A percentile compares a stretch with the other conserved stretches of the same genome.
phyloP scores from a whole-genome alignment of 78 protist genomes.

The Guillardia theta region DNA sequence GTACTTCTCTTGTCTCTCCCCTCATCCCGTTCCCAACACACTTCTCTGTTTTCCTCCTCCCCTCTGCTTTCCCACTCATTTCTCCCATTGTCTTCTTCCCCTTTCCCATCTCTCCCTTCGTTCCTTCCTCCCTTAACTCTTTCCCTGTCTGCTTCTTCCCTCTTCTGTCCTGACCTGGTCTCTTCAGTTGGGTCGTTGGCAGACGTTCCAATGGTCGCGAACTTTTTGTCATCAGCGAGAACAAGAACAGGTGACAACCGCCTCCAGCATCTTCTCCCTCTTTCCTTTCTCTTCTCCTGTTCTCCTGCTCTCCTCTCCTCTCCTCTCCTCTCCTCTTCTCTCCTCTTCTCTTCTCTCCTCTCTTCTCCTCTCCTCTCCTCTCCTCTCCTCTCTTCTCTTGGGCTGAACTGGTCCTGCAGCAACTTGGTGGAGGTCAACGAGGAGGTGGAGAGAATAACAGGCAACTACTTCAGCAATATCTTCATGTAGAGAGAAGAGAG shows the following conservation, averaged over 20 bases:
- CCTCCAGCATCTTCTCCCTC: background rate
- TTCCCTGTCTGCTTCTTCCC: background rate
- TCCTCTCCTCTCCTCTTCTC: background rate
- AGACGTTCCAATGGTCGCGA: background rate
- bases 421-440: background rate
- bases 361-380: background rate
- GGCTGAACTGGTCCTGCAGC: background rate
- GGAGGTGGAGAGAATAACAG: background rate
- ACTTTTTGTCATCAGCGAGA: background rate
- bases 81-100: no score
- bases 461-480: conserved; percentile 35
- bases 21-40: no score
- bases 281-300: background rate
- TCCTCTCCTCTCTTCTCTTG: background rate
- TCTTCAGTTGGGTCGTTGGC: conserved; percentile 8
- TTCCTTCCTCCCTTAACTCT: no score
- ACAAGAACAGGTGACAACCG: background rate
- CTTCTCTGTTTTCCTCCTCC: no score
- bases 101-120: no score
- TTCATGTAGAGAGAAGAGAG: no score
- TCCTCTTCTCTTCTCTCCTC: background rate
- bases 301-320: background rate
- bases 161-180: background rate
- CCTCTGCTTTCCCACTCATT: no score
- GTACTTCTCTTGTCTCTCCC: no score